Base-by-base conservation (phyloP, 805 yeast genomes). In the Wickerhamiella vanderwaltii region DNA sequence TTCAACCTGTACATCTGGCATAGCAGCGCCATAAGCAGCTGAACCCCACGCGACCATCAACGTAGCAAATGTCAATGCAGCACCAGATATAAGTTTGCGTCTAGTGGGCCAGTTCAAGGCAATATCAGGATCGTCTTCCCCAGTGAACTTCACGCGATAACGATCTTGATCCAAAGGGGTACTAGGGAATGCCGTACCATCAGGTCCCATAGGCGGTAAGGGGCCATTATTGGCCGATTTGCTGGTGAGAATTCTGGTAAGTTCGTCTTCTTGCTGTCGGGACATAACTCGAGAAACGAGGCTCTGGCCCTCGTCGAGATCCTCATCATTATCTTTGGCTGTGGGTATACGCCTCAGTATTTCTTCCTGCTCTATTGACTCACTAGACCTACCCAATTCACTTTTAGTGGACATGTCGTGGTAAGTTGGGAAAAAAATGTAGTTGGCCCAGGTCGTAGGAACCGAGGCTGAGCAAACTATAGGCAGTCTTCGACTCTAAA, bases 1-100 rank as follows among this genome's bases (percentile, higher is more conserved):
- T 31, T 68, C 60, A 9, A 5, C 24, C 30, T 30, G 30, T 13
- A 38, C 24, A 18, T 23, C 18, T 9, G 29, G 41, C 29, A 43
- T 37, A 13, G 30, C 29, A 7, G 45, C 37, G 7, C 41, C 45
- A 24, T 43, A 43, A n/a, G 28, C 17, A 9, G 45, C 41, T 2
- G 45, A 43, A 3, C 45, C 45, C 45, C 45, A 43, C 5, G 38
- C 23, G 11, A 43, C 36, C 17, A 26, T 9, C 29, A 43, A 26
- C 2, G 35, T 42, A 61, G 60, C 45, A 35, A 29, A 42, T 6
- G 37, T 23, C 5, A 35, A 4, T 2, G 25, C 19, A n/a, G 20
- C 26, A 9, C 35, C 23, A 9, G 30, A 29, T n/a, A 25, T 3
- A 9, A 43, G 9, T 19, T 43, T 37, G 15, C 33, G 16, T 12